These are phyloP conservation scores for Calamus simplicifolius DNA, from an alignment of 176 grass and related monocot genomes.

Conservation along the genomic window DNA sequence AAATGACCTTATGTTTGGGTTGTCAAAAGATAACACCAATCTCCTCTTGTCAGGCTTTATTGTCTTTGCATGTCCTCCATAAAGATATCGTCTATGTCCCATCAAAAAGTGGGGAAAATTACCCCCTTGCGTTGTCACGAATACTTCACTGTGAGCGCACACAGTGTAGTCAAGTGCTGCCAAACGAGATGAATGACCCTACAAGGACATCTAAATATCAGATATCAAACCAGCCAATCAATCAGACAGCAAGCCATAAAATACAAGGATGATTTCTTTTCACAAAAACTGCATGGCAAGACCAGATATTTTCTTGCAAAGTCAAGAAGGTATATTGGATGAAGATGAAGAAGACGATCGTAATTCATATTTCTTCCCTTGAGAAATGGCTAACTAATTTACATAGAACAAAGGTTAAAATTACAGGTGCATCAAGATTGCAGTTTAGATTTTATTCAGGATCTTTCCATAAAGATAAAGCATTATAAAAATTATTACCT, in stretches of 20 bases:
- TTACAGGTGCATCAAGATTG: too few species aligned
- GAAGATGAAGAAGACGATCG: too few species aligned
- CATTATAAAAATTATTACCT: conserved; percentile 27
- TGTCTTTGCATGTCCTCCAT: conserved; percentile 64
- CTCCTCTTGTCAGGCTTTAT: conserved; percentile 82
- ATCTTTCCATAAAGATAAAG: too few species aligned
- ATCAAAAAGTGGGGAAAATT: conserved; percentile 94
- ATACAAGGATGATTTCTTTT: too few species aligned
- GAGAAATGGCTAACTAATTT: too few species aligned
- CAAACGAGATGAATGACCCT: conserved; percentile 80
- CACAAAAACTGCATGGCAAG: too few species aligned
- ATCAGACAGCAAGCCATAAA: too few species aligned
- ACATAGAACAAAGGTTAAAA: too few species aligned
- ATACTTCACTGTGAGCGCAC: conserved; percentile 56
- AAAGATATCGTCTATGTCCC: conserved; percentile 66
- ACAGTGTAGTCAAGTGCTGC: conserved; percentile 78
- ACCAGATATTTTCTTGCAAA: too few species aligned
- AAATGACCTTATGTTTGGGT: conserved; percentile 55
- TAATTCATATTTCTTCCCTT: too few species aligned
- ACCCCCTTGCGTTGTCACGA: conserved; percentile 85
- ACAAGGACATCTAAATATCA: conserved; percentile 8
- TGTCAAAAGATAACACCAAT: conserved; percentile 64
- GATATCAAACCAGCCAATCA: not conserved
- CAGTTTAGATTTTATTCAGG: too few species aligned
- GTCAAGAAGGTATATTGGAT: too few species aligned